These are phyloP conservation scores for Suillus spraguei DNA, from an alignment of 768 basidiomycete genomes.

Conservation along the genomic window DNA sequence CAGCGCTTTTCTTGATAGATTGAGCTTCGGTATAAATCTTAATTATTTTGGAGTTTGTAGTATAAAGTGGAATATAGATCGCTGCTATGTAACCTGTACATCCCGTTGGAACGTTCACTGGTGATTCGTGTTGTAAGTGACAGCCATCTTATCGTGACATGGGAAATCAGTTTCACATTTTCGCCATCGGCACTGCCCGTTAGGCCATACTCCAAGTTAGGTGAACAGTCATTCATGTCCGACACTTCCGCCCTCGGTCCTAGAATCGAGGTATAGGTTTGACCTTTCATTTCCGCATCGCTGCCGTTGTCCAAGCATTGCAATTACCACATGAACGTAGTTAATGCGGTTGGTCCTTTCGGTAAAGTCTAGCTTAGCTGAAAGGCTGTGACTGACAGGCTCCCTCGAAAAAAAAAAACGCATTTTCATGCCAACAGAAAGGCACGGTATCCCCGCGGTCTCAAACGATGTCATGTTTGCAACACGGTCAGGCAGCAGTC, in stretches of 20 bases:
- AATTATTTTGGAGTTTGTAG: constrained; percentile 10
- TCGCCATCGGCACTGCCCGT: not conserved
- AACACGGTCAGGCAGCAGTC: not conserved
- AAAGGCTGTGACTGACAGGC: constrained; percentile 1
- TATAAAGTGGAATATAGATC: constrained; percentile 5
- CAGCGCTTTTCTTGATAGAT: constrained; percentile 23
- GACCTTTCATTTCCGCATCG: constrained; percentile 7
- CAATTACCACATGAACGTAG: not conserved
- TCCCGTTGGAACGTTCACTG: not conserved
- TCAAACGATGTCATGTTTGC: not conserved
- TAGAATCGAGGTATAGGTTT: not conserved
- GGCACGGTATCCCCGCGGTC: not conserved
- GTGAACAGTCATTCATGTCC: not conserved
- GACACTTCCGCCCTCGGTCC: constrained; percentile 3
- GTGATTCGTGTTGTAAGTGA: not conserved
- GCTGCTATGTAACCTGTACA: not conserved
- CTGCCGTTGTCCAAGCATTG: not conserved
- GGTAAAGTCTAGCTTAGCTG: not conserved
- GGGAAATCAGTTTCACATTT: not conserved
- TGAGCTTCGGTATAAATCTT: constrained; percentile 2
- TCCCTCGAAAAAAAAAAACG: constrained; percentile 5
- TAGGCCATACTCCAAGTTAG: not conserved
- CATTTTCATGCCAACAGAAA: not conserved
- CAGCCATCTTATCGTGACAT: not conserved
- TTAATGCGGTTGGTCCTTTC: not conserved